Evolutionary conservation across 768 basidiomycete species (phyloP).

Genomic region (Chalciporus pseudorubinellus): DNA sequence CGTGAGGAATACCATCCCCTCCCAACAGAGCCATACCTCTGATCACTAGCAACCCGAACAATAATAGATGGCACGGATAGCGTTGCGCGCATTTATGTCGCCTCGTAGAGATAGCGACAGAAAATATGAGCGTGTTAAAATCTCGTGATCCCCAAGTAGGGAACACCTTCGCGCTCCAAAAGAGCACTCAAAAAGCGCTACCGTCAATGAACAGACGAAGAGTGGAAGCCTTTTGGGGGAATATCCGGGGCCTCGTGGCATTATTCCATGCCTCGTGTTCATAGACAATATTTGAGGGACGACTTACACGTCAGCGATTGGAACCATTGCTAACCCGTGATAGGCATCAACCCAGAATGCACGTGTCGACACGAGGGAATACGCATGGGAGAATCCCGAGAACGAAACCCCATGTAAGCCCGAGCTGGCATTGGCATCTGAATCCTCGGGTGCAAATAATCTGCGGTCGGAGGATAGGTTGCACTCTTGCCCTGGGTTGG

Average conservation of each 20-base stretch:
- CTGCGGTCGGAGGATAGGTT: neutral
- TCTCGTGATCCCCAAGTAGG: slow-evolving; percentile 12
- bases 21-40: neutral
- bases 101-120: neutral
- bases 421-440: neutral
- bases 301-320: slow-evolving; percentile 78
- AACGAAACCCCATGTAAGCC: slow-evolving; percentile 20
- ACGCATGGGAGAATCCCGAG: slow-evolving; percentile 35
- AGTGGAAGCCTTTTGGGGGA: slow-evolving; percentile 10
- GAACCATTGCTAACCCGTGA: slow-evolving; percentile 80
- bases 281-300: neutral
- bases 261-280: slow-evolving; percentile 4
- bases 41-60: neutral
- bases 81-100: neutral
- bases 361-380: slow-evolving; percentile 71
- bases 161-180: too few species aligned
- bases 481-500: slow-evolving; percentile 2
- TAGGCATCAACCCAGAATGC: slow-evolving; percentile 83
- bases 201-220: slow-evolving; percentile 5
- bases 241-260: slow-evolving; percentile 19
- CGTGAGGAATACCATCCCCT: neutral
- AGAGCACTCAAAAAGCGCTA: neutral
- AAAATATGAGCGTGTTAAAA: slow-evolving; percentile 8
- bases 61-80: neutral
- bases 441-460: neutral